A percentile compares a stretch with the other conserved stretches of the same genome.
These are phyloP conservation scores for Henckelia pumila DNA, from an alignment of 257 asterid species.

Conservation along the genomic window DNA sequence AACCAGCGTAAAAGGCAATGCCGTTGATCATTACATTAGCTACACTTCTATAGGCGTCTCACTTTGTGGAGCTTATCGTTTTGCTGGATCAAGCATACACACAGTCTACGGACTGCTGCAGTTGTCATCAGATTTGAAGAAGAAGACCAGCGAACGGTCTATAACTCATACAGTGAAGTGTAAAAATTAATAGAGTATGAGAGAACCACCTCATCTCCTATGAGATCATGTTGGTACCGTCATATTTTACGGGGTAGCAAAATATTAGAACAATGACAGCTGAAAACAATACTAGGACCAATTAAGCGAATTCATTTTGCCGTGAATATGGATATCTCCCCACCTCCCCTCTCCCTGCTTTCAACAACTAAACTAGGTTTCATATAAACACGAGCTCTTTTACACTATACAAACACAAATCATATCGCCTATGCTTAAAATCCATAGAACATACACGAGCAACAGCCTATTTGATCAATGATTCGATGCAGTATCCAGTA, in stretches of 20 bases:
- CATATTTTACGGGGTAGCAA: not conserved
- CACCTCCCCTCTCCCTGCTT: not conserved
- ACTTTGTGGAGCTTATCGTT: no score
- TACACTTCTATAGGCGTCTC: no score
- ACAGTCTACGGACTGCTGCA: not conserved
- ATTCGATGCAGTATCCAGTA: not conserved
- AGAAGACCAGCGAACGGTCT: not conserved
- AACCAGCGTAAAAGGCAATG: no score
- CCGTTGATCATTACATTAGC: no score
- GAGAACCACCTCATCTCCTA: not conserved
- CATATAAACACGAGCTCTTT: not conserved
- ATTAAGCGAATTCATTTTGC: not conserved
- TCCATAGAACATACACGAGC: slow-evolving; percentile 16
- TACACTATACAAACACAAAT: not conserved
- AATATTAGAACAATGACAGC: not conserved
- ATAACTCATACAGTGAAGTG: not conserved
- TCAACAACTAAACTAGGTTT: not conserved
- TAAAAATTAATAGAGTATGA: no score
- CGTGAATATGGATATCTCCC: not conserved
- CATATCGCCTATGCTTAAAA: not conserved
- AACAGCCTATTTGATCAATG: slow-evolving; percentile 19
- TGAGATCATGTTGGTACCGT: not conserved
- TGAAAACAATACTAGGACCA: not conserved
- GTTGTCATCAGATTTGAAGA: not conserved
- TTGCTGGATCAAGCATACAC: no score